Percentiles rank a stretch among this genome's conserved stretches.
phyloP scores from a whole-genome alignment of 129 eudicot species.

The Artemisia tridentata region DNA sequence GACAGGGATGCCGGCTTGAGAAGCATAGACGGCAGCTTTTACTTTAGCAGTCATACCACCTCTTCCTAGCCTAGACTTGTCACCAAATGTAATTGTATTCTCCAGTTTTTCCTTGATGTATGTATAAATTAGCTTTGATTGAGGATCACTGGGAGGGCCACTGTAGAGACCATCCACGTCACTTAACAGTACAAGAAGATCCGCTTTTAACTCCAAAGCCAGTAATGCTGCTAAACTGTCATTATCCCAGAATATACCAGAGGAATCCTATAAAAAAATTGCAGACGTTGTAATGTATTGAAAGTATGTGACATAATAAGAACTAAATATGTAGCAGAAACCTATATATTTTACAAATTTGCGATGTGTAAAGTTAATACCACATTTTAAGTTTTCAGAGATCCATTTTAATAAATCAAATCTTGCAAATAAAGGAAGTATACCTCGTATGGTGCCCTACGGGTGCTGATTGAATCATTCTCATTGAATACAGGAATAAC shows the following conservation, averaged over 20 bases:
- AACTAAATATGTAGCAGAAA: neutral
- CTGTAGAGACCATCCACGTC: constrained; percentile 96
- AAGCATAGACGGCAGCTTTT: constrained; percentile 94
- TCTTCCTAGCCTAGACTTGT: constrained; percentile 91
- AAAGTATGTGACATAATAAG: constrained; percentile 7
- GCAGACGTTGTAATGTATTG: neutral
- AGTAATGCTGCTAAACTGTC: constrained; percentile 92
- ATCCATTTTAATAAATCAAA: neutral
- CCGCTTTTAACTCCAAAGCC: constrained; percentile 96
- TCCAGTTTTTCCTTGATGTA: constrained; percentile 83
- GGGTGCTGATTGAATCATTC: constrained; percentile 93
- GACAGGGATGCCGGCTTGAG: constrained; percentile 93
- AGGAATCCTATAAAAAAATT: constrained; percentile 60
- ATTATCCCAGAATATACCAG: constrained; percentile 98
- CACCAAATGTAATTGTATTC: constrained; percentile 84
- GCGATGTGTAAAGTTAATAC: too few species aligned
- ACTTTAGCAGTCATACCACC: constrained; percentile 99
- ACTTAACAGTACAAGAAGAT: constrained; percentile 89
- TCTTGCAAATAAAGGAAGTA: constrained; percentile 11
- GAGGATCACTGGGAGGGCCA: constrained; percentile 92
- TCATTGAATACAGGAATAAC: constrained; percentile 86
- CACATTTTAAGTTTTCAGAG: too few species aligned
- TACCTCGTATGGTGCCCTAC: constrained; percentile 97
- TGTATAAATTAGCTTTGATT: constrained; percentile 72
- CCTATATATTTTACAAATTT: too few species aligned